Base-by-base conservation (phyloP, 768 basidiomycete species). In the Hygrocybe coccinea region DNA sequence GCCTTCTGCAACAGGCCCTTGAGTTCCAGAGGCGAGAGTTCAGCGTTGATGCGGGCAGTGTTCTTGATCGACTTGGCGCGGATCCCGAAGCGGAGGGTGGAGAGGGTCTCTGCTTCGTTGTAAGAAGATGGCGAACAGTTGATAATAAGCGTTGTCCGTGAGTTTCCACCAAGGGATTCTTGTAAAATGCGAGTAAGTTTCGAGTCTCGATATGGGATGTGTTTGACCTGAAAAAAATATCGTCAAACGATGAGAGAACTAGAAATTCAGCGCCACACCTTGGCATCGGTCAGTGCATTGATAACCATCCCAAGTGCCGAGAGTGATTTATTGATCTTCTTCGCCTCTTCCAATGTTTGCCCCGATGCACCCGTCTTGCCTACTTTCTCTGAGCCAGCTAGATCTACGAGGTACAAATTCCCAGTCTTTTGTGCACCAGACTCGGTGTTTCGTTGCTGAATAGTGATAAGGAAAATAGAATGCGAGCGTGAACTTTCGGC, bases 61-160 rank as follows among this genome's bases (percentile, higher is more conserved):
- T 99, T 99, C 90, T 98, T 98, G 84, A 99, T 99, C n/a, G 91
- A 91, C 74, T 99, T 99, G n/a, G 97, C 95, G 60, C 97, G 91
- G 69, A 98, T 98, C 78, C 97, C 97, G 70, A 99, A 99, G 22
- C 97, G 88, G n/a, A 99, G 83, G 3, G 97, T 99, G 2, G 88
- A 89, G 34, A 99, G 78, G 0, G 97, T 99, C 71, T 99, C 97
- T 2, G 91, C 78, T 69, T 98, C 97, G 66, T 99, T 99, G 76
- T 94, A 99, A 0, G 91, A 86, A 1, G 93, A 95, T 15, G 97
- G 97, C 15, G 97, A 99, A 67, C 97, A 98, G 72, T 98, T 99
- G 74, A 99, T 99, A 65, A 99, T 95, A n/a, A 98, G 84, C 0
- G 97, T 99, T 35, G 91, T 91, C 34, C 91, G 83, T 15, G 92